phyloP scores from a whole-genome alignment of 768 basidiomycete species.

The Macrocybe gigantea region DNA sequence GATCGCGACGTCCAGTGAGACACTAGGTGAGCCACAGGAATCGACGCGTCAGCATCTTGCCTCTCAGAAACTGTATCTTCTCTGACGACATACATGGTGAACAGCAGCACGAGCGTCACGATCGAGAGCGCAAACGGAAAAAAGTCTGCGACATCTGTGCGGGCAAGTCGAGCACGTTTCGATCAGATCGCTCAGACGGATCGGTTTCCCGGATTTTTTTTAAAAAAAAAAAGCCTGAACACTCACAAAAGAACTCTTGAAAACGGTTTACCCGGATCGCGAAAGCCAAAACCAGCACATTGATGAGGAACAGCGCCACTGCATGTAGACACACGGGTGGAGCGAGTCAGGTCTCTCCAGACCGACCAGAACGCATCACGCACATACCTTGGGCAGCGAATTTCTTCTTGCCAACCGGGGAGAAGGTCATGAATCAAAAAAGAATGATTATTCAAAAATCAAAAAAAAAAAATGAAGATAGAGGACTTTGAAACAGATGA shows the following conservation, averaged over 20 bases:
- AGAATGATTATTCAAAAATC: constrained; percentile 3
- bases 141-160: constrained; percentile 49
- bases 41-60: not conserved
- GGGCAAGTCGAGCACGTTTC: constrained; percentile 2
- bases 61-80: not conserved
- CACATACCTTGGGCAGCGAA: constrained; percentile 21
- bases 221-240: not conserved
- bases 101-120: constrained; percentile 37
- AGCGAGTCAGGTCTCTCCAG: not conserved
- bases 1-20: constrained; percentile 35
- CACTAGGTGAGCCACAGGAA: constrained; percentile 18
- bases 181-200: not conserved
- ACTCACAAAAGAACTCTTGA: constrained; percentile 57
- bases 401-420: constrained; percentile 22
- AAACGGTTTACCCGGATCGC: constrained; percentile 49
- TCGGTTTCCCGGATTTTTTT: not conserved
- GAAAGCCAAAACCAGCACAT: constrained; percentile 46
- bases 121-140: constrained; percentile 59
- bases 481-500: not conserved
- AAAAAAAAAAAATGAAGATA: not conserved
- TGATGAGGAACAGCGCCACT: constrained; percentile 41
- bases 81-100: constrained; percentile 30
- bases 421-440: constrained; percentile 13
- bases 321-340: not conserved
- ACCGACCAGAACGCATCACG: not conserved